Conservation (phyloP, 192 early-diverging fungal species). For the Entomortierella chlamydospora region DNA sequence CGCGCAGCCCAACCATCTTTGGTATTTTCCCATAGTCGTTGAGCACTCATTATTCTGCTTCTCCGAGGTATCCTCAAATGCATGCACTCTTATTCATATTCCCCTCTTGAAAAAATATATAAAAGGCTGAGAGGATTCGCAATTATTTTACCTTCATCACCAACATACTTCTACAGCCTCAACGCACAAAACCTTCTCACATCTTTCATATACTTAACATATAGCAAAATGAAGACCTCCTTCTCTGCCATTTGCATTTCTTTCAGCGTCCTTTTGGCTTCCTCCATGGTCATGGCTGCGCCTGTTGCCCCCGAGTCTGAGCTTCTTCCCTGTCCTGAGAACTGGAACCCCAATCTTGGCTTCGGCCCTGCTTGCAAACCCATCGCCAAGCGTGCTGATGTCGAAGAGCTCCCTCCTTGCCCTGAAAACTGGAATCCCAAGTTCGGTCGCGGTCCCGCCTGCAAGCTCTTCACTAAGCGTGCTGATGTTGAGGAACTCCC, state of each 20-base stretch:
- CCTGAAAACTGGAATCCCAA: neutral
- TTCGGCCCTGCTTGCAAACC: neutral
- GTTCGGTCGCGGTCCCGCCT: neutral
- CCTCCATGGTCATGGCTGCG: neutral
- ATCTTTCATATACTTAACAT: neutral
- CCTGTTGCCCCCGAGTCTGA: neutral
- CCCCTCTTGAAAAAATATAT: too few relatives aligned
- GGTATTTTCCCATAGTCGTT: too few relatives aligned
- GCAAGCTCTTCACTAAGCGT: neutral
- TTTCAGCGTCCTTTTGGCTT: neutral
- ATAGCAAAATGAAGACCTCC: neutral
- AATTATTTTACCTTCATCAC: too few relatives aligned
- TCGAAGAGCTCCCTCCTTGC: neutral
- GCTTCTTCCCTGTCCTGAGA: neutral
- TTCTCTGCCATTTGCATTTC: neutral
- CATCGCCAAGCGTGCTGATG: neutral
- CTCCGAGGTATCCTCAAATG: too few relatives aligned
- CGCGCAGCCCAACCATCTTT: too few relatives aligned
- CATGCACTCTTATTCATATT: too few relatives aligned
- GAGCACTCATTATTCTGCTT: too few relatives aligned
- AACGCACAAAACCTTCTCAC: too few relatives aligned
- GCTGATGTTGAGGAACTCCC: neutral
- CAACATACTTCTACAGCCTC: too few relatives aligned
- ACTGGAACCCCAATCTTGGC: neutral
- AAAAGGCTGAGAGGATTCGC: too few relatives aligned